Evolutionary conservation across 2,329 filamentous ascomycete genomes (phyloP).

Genomic region (Ceratocystis colombiana): DNA sequence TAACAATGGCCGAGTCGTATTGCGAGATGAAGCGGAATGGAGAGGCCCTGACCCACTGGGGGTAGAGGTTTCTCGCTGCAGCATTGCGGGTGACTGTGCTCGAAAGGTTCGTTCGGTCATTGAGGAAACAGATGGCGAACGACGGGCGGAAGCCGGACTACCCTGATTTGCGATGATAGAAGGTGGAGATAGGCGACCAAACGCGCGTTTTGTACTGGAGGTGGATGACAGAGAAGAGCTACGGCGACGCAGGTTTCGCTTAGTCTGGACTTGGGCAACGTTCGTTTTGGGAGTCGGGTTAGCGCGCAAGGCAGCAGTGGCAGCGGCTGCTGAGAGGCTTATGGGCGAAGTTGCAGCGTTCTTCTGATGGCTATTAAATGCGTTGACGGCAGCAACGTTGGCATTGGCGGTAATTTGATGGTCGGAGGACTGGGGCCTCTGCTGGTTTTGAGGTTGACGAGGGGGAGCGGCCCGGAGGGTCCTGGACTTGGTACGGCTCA

Average conservation of each 20-base stretch:
- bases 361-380: constrained; percentile 57
- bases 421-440: constrained; percentile 28
- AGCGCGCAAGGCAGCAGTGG: constrained; percentile 72
- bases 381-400: constrained; percentile 68
- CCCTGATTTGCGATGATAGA: neutral
- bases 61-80: constrained; percentile 35
- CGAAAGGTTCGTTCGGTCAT: constrained; percentile 88
- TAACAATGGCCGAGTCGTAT: neutral
- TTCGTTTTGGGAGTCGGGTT: constrained; percentile 67
- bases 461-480: constrained; percentile 30
- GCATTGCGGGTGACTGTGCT: constrained; percentile 54
- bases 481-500: constrained; percentile 42
- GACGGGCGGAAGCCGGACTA: constrained; percentile 38
- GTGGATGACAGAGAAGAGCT: constrained; percentile 62
- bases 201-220: constrained; percentile 34
- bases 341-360: constrained; percentile 38
- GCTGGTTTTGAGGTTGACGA: constrained; percentile 26
- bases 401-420: constrained; percentile 57
- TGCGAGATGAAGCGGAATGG: neutral
- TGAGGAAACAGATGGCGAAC: constrained; percentile 61
- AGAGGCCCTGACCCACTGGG: constrained; percentile 35
- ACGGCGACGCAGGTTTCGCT: constrained; percentile 61
- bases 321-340: constrained; percentile 72
- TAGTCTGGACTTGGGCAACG: constrained; percentile 76
- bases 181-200: constrained; percentile 17